Evolutionary conservation across 768 basidiomycete species (phyloP).

Genomic region (Pholiota microspora): DNA sequence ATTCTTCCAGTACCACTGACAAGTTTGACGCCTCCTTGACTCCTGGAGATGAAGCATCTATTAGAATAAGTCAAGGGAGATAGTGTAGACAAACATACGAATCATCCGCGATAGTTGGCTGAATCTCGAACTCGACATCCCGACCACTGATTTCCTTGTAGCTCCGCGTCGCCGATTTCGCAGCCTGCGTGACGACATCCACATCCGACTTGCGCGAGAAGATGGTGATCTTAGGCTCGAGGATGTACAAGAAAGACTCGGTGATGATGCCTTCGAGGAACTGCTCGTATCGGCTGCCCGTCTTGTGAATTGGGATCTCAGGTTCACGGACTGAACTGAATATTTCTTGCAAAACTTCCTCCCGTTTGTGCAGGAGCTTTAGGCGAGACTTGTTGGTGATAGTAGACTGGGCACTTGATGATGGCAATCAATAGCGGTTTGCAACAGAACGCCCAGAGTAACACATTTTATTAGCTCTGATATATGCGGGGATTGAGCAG

Average conservation of each 20-base stretch:
- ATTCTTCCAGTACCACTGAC: constrained; percentile 73
- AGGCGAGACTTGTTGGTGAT: constrained; percentile 96
- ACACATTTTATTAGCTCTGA: not conserved
- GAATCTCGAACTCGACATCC: constrained; percentile 55
- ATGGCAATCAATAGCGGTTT: not conserved
- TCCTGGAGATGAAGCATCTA: constrained; percentile 24
- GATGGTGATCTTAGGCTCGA: constrained; percentile 72
- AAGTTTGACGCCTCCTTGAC: constrained; percentile 86
- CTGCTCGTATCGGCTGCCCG: constrained; percentile 70
- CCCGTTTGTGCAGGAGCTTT: constrained; percentile 83
- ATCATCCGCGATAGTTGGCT: constrained; percentile 63
- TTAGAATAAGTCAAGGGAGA: not conserved
- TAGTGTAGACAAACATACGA: constrained; percentile 60
- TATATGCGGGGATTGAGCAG: not conserved
- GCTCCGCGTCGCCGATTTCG: constrained; percentile 54
- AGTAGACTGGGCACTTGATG: constrained; percentile 83
- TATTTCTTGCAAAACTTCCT: constrained; percentile 88
- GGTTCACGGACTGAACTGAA: constrained; percentile 71
- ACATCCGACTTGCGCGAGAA: constrained; percentile 68
- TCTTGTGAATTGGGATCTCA: constrained; percentile 59
- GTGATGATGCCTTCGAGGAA: constrained; percentile 84
- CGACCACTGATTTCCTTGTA: constrained; percentile 82
- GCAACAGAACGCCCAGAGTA: not conserved
- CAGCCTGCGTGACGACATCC: constrained; percentile 58
- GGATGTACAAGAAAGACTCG: constrained; percentile 80